Percentiles rank a stretch among this genome's conserved stretches.
Evolutionary conservation across 345 rosid genomes (phyloP).

Genomic region (Gossypium herbaceum): DNA sequence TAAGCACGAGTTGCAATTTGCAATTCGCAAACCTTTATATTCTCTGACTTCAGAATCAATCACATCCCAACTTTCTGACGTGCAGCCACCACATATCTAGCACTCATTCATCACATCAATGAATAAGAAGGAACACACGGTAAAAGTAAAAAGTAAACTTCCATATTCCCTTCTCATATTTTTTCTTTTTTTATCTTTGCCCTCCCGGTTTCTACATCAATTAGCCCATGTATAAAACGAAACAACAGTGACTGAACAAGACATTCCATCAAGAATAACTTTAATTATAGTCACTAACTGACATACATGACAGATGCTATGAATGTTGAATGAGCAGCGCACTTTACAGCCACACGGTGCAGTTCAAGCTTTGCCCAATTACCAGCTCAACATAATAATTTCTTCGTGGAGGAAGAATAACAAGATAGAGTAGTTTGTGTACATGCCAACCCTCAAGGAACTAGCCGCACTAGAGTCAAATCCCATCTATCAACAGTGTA

Average conservation of each 20-base stretch:
- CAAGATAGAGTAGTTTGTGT: background rate
- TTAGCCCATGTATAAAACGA: background rate
- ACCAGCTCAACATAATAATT: background rate
- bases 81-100: background rate
- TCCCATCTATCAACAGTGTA: background rate
- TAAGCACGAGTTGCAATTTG: background rate
- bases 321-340: background rate
- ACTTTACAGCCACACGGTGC: background rate
- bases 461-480: background rate
- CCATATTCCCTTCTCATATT: background rate
- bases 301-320: background rate
- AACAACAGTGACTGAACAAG: background rate
- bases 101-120: slow-evolving; percentile 8
- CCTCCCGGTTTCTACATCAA: background rate
- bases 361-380: background rate
- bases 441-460: background rate
- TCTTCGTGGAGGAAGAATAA: background rate
- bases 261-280: background rate
- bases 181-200: too few species aligned
- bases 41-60: background rate
- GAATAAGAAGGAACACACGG: background rate
- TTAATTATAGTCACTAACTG: background rate
- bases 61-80: background rate
- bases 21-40: background rate
- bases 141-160: background rate